These are phyloP conservation scores for Porogramme epimiltina DNA, from an alignment of 1,284 basidiomycete species.

Conservation along the genomic window DNA sequence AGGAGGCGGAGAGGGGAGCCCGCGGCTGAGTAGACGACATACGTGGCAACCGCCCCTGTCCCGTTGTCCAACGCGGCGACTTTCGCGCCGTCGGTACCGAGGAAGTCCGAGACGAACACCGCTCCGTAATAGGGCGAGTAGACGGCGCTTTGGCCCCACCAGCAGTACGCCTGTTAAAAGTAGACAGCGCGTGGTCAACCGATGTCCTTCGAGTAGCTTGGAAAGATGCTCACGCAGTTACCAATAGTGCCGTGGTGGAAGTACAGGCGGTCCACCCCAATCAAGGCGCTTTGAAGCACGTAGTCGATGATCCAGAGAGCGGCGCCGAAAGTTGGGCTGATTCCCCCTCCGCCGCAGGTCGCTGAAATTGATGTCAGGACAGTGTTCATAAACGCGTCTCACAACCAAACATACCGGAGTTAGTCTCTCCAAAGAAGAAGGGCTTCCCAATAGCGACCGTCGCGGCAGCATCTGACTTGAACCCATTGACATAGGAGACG, in stretches of 20 bases:
- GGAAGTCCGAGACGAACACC: conserved; percentile 41
- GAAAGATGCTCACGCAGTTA: conserved; percentile 36
- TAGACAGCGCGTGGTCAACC: background rate
- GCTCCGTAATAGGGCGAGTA: conserved; percentile 45
- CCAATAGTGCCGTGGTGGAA: conserved; percentile 49
- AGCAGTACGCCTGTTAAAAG: conserved; percentile 39
- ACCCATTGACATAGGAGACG: conserved; percentile 39
- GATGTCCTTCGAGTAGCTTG: background rate
- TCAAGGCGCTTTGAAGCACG: conserved; percentile 43
- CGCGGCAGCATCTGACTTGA: conserved; percentile 38
- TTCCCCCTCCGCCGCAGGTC: conserved; percentile 46
- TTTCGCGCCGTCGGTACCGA: conserved; percentile 35
- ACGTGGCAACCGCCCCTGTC: conserved; percentile 35
- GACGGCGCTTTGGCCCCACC: conserved; percentile 39
- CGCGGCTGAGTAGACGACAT: conserved; percentile 36
- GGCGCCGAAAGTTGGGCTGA: conserved; percentile 46
- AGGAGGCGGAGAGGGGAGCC: conserved; percentile 35
- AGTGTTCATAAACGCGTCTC: background rate
- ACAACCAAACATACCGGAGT: conserved; percentile 35
- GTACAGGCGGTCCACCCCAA: conserved; percentile 42
- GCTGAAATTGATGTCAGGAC: conserved; percentile 24
- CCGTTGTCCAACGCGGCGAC: conserved; percentile 42
- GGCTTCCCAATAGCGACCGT: conserved; percentile 38
- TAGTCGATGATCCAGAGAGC: conserved; percentile 49
- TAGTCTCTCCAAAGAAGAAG: conserved; percentile 47